Base-by-base conservation (phyloP, 768 basidiomycete species). In the Sarcodon aspratus region DNA sequence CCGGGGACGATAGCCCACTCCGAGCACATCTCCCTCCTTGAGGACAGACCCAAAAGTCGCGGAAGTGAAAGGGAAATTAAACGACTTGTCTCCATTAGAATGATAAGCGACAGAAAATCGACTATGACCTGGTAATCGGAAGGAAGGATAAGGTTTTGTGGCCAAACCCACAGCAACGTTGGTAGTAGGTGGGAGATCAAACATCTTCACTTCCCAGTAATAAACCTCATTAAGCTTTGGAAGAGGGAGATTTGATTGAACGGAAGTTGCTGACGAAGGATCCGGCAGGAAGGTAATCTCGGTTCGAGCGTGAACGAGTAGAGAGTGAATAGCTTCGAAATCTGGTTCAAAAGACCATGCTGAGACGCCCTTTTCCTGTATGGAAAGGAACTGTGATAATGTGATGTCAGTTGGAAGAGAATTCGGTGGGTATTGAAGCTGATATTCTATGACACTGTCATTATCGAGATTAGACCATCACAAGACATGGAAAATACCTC, bases 301-400 rank as follows among this genome's bases (percentile, higher is more conserved):
- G 0, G 96, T 99, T 45, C 96, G 82, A 17, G 89, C 82, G 58
- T 96, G 92, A 45, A 99, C 95, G 37, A 97, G 77, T 42, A 98
- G 74, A 7, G 89, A 91, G 54, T 88, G 85, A 62, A 93, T 80
- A 47, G 90, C 85, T 66, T 98, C 94, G 62, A 94, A 97, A 63
- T 98, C 96, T 34, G 96, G 96, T 64, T 99, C 96, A 61, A 99
- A 99, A 36, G 82, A 93, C 96, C 96, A 99, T 13, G 96, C 96
- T 27, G 94, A 95, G 42, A 99, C 95, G 55, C 96, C 96, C 61
- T 99, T 99, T 68, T 99, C 96, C 63, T 99, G 96, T 50, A 99
- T 99, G 27, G 94, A 93, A 17, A 99, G 81, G 68, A 98, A 98
- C 60, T 99, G 96, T 8, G 95, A 95, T 47, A 99, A 73, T 1